These are phyloP conservation scores for Pseudoturritis turrita DNA, from an alignment of 345 rosid genomes.

Conservation along the genomic window DNA sequence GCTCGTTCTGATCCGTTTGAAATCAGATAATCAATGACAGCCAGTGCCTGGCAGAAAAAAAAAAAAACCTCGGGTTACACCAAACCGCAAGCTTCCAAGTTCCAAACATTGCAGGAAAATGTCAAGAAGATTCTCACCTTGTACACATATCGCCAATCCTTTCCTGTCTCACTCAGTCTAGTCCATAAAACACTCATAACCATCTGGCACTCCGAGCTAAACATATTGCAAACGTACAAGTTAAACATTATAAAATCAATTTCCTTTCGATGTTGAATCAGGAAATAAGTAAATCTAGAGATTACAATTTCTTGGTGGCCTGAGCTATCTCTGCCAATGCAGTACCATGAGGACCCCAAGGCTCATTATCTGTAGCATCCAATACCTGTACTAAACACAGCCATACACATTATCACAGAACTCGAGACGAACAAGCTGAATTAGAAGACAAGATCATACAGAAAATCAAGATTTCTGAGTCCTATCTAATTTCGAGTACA, in stretches of 20 bases:
- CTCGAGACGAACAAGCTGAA: neutral
- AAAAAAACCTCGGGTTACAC: neutral
- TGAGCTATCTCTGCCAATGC: slow-evolving; percentile 90
- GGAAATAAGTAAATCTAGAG: neutral
- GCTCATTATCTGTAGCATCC: slow-evolving; percentile 97
- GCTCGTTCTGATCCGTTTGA: slow-evolving; percentile 99
- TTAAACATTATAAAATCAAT: slow-evolving; percentile 2
- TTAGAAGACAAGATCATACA: neutral
- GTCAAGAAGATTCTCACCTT: slow-evolving; percentile 47
- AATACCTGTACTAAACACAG: slow-evolving; percentile 53
- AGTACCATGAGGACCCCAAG: slow-evolving; percentile 99
- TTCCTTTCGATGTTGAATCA: neutral
- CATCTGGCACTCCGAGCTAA: slow-evolving; percentile 90
- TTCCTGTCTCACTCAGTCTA: slow-evolving; percentile 84
- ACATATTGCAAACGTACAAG: slow-evolving; percentile 24
- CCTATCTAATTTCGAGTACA: neutral
- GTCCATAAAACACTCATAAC: slow-evolving; percentile 95
- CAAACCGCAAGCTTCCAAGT: neutral
- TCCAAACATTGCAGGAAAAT: slow-evolving; percentile 2
- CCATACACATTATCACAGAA: neutral
- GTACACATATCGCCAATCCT: slow-evolving; percentile 97
- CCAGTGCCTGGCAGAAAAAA: slow-evolving; percentile 53
- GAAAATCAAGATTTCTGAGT: neutral
- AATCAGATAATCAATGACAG: slow-evolving; percentile 90
- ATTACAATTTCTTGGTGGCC: slow-evolving; percentile 88